These are phyloP conservation scores for Solanum arcanum DNA, from an alignment of 257 asterid species.

Conservation along the genomic window DNA sequence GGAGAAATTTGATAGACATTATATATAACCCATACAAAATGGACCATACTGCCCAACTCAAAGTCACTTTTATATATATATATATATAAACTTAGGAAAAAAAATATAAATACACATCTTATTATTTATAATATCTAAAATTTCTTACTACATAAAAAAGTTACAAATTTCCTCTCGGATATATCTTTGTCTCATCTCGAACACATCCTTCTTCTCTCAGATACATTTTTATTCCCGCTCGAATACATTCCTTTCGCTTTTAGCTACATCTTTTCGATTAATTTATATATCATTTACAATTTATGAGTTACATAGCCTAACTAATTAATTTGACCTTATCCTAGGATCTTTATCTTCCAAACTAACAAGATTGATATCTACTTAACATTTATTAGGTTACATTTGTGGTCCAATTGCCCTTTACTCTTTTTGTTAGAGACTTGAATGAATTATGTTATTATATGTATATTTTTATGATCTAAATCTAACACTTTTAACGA, in stretches of 20 bases:
- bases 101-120: too few species aligned
- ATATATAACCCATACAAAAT: background rate
- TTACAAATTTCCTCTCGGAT: too few species aligned
- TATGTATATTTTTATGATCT: background rate
- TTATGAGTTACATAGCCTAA: background rate
- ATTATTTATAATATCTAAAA: too few species aligned
- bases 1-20: background rate
- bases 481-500: background rate
- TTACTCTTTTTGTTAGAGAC: background rate
- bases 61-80: background rate
- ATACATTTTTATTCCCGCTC: too few species aligned
- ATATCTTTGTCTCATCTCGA: too few species aligned
- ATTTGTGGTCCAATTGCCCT: background rate
- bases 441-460: background rate
- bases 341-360: background rate
- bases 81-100: too few species aligned
- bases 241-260: too few species aligned
- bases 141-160: fast-evolving
- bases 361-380: background rate
- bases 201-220: too few species aligned
- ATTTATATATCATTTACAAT: background rate
- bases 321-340: background rate
- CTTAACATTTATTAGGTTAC: background rate
- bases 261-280: background rate
- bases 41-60: background rate